Evolutionary conservation across 805 yeast genomes (phyloP), one percentile per base, ranked within the genome.

Genomic region (Wickerhamomyces bovis): DNA sequence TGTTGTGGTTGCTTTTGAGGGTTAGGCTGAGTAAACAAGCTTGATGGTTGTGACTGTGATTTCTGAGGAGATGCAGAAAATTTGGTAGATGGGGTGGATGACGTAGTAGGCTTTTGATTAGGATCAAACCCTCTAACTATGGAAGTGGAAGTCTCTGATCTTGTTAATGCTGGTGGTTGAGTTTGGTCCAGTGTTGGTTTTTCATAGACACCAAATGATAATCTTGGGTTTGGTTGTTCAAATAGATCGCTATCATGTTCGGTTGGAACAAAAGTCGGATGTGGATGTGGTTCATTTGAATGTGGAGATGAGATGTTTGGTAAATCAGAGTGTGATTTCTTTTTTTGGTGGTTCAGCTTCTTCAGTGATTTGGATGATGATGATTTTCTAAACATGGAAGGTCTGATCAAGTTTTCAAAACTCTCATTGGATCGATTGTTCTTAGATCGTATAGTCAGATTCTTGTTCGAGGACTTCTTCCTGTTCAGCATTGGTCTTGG

Each of bases 181-280:
- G 38, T 13, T 10, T 41, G 39, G 3, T 42, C 30, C 6, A 39
- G 22, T 21, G 45, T 22, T 18, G 42, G 33, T 16, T 45, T 39
- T 42, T 54, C 53, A 20, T 39, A 23, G n/a, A 57, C 49, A 11
- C 63, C 64, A 54, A 61, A 60, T 1, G 65, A 62, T 45, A 54
- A 56, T 38, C 56, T 50, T 38, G 65, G 65, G 19, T 61, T 49
- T 12, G 65, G 65, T 42, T 61, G 65, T 20, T 61, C 61, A 38
- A 46, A 60, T 9, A 55, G 23, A 41, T 58, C 65, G 6, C 58
- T 25, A 44, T 61, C 62, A 46, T 53, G 47, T 25, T 44, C 49
- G 22, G 47, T 40, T 20, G 45, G 44, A 15, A 12, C 41, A 25
- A 19, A 19, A 19, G 42, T 26, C 9, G 36, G 12, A 6, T 35